phyloP scores from a whole-genome alignment of 192 early-diverging fungal genomes.

The Gonapodya sp. region DNA sequence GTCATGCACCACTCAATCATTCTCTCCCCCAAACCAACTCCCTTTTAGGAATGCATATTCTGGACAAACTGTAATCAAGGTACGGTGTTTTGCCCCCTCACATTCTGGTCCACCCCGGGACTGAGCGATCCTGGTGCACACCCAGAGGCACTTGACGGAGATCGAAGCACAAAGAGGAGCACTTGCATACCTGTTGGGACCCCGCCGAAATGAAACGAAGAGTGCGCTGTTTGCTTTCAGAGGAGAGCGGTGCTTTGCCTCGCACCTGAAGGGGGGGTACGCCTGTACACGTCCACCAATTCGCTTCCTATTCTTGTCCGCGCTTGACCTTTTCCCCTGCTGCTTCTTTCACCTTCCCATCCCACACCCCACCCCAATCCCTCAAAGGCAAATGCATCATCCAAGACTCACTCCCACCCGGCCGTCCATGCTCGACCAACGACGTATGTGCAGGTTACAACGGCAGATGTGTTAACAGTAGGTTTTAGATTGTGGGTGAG shows the following conservation, averaged over 20 bases:
- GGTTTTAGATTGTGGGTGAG: too few species aligned
- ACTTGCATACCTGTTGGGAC: not conserved
- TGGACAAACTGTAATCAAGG: not conserved
- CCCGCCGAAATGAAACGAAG: not conserved
- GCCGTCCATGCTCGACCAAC: not conserved
- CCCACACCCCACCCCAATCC: not conserved
- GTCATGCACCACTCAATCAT: not conserved
- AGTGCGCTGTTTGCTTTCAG: too few species aligned
- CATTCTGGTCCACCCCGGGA: not conserved
- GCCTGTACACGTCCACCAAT: too few species aligned
- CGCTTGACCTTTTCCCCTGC: not conserved
- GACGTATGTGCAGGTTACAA: not conserved
- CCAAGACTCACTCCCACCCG: not conserved
- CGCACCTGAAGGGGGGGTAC: too few species aligned
- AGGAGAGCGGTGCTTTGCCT: too few species aligned
- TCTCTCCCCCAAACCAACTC: not conserved
- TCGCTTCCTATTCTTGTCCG: too few species aligned
- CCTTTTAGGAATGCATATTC: not conserved
- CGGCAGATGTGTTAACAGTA: too few species aligned
- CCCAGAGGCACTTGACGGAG: not conserved
- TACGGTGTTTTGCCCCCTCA: not conserved
- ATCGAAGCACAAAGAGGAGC: not conserved
- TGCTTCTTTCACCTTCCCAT: not conserved
- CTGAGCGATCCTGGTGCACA: not conserved
- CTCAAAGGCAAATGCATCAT: not conserved